Conservation (phyloP, 1,284 basidiomycete genomes). For the Sphagnurus paluster region DNA sequence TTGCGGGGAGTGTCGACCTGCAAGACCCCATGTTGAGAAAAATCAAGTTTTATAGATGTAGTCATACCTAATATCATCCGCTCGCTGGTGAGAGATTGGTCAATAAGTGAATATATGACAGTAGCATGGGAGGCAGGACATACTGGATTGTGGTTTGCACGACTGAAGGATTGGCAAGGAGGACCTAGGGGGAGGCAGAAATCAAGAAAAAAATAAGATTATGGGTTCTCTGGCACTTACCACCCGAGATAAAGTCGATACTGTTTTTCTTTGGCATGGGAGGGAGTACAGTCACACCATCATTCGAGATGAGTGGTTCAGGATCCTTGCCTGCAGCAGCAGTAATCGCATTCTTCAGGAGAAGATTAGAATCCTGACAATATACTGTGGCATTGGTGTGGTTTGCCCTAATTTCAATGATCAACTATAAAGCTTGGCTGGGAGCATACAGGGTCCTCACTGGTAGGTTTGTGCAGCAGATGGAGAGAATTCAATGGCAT, state of each 20-base stretch:
- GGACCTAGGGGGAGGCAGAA: no score
- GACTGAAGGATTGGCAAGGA: constrained; percentile 70
- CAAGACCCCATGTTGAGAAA: constrained; percentile 1
- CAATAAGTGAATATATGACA: no score
- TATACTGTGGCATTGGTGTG: constrained; percentile 58
- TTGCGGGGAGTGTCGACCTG: constrained; percentile 63
- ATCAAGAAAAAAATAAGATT: not conserved
- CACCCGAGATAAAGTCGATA: constrained; percentile 72
- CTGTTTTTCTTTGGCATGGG: constrained; percentile 56
- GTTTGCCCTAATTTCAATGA: constrained; percentile 47
- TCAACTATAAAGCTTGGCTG: constrained; percentile 1
- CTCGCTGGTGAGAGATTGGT: constrained; percentile 38
- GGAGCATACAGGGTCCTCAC: constrained; percentile 35
- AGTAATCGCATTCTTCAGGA: constrained; percentile 59
- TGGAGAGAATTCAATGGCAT: constrained; percentile 66
- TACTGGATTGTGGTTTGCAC: constrained; percentile 59
- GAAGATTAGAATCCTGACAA: constrained; percentile 59
- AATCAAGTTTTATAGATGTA: not conserved
- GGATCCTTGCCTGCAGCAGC: constrained; percentile 40
- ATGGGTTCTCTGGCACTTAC: constrained; percentile 34
- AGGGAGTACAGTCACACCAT: constrained; percentile 38
- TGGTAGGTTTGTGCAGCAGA: constrained; percentile 60
- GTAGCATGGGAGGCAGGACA: no score
- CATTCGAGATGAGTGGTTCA: constrained; percentile 36
- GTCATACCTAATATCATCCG: constrained; percentile 57